These are phyloP conservation scores for Vigna trinervia DNA, from an alignment of 306 rosid genomes.

Conservation along the genomic window DNA sequence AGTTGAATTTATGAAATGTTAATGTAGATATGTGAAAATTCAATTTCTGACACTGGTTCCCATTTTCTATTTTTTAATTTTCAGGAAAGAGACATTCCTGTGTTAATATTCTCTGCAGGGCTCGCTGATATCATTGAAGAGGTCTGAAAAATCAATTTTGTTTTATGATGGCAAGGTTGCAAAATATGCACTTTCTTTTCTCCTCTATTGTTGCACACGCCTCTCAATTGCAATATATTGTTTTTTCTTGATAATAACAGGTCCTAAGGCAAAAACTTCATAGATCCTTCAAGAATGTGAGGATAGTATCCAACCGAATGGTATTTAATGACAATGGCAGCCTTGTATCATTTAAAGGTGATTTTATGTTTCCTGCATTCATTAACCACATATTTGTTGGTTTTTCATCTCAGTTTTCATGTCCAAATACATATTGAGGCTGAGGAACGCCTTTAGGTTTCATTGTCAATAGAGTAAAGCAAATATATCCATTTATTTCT, in stretches of 20 bases:
- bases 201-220: conserved; percentile 10
- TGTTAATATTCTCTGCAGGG: conserved; percentile 94
- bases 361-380: conserved; percentile 24
- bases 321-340: conserved; percentile 65
- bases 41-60: conserved; percentile 31
- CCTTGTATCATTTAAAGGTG: conserved; percentile 88
- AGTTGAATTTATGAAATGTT: conserved; percentile 14
- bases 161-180: conserved; percentile 35
- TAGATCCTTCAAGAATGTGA: conserved; percentile 77
- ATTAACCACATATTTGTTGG: conserved; percentile 11
- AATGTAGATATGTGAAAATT: background rate
- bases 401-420: conserved; percentile 9
- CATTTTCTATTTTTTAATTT: conserved; percentile 43
- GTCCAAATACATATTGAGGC: conserved; percentile 38
- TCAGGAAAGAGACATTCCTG: conserved; percentile 85
- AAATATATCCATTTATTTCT: background rate
- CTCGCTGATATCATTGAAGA: conserved; percentile 96
- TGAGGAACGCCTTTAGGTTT: conserved; percentile 19
- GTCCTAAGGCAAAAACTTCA: conserved; percentile 88
- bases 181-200: conserved; percentile 7
- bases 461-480: conserved; percentile 5
- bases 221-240: conserved; percentile 22
- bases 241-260: conserved; percentile 53
- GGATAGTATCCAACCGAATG: conserved; percentile 88
- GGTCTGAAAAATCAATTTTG: conserved; percentile 56